phyloP scores from a whole-genome alignment of 2,329 filamentous ascomycete genomes.

The Pseudocercospora crystallina region DNA sequence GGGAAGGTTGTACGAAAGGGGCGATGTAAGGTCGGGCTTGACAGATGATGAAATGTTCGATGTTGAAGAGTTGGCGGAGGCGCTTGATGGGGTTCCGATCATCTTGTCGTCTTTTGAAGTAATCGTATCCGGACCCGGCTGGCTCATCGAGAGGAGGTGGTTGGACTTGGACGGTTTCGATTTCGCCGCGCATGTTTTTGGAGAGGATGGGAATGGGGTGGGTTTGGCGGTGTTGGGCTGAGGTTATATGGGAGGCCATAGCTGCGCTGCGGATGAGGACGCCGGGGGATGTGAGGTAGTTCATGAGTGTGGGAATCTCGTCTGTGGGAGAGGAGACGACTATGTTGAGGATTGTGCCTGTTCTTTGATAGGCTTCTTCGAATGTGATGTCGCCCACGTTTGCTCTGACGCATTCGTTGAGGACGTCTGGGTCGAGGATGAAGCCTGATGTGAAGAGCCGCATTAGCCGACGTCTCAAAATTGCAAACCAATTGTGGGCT shows the following conservation, averaged over 20 bases:
- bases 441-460: conserved; percentile 76
- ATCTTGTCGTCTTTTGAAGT: neutral
- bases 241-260: conserved; percentile 72
- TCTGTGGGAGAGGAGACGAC: conserved; percentile 76
- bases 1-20: conserved; percentile 59
- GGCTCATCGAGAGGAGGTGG: conserved; percentile 40
- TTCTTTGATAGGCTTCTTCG: conserved; percentile 83
- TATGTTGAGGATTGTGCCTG: conserved; percentile 86
- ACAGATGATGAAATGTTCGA: conserved; percentile 92
- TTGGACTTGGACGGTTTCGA: conserved; percentile 69
- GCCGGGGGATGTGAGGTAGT: conserved; percentile 90
- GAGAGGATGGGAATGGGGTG: conserved; percentile 61
- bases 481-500: conserved; percentile 46
- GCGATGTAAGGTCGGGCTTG: conserved; percentile 88
- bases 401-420: conserved; percentile 79
- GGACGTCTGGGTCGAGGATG: conserved; percentile 68
- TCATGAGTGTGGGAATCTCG: conserved; percentile 80
- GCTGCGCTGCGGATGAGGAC: conserved; percentile 84
- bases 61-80: conserved; percentile 81
- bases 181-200: conserved; percentile 71
- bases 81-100: conserved; percentile 61
- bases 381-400: conserved; percentile 91
- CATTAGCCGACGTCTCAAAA: conserved; percentile 63
- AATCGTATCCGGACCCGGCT: neutral
- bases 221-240: conserved; percentile 65